Evolutionary conservation across 23 red algal genomes (phyloP).

Genomic region (Gracilaria domingensis): DNA sequence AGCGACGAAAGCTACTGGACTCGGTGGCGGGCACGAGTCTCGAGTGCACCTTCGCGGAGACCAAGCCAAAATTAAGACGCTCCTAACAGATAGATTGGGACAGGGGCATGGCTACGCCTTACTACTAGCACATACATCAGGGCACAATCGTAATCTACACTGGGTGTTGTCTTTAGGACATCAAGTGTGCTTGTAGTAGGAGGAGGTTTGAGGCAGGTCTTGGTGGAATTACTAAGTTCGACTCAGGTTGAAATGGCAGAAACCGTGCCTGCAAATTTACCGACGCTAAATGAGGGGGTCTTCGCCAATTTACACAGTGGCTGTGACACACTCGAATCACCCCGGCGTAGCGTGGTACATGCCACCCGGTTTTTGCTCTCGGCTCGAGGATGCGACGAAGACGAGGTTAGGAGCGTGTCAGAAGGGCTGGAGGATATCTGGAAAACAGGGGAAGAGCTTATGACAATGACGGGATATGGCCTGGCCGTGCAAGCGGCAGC

Average conservation of each 20-base stretch:
- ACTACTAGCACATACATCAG: slow-evolving; percentile 84
- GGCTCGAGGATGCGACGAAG: slow-evolving; percentile 78
- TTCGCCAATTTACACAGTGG: slow-evolving; percentile 74
- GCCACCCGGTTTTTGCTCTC: slow-evolving; percentile 69
- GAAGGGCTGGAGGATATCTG: slow-evolving; percentile 79
- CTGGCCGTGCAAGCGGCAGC: slow-evolving; percentile 69
- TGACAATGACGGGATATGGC: slow-evolving; percentile 83
- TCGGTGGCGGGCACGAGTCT: background rate
- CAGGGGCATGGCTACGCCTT: slow-evolving; percentile 47
- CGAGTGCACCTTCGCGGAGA: background rate
- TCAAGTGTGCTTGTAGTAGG: slow-evolving; percentile 79
- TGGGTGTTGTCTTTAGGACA: slow-evolving; percentile 60
- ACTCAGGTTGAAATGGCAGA: slow-evolving; percentile 74
- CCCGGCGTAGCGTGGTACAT: slow-evolving; percentile 53
- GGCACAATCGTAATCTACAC: slow-evolving; percentile 74
- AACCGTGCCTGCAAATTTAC: slow-evolving; percentile 81
- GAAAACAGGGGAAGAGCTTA: slow-evolving; percentile 39
- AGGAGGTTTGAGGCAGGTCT: slow-evolving; percentile 73
- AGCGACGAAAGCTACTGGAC: background rate
- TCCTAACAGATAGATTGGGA: background rate
- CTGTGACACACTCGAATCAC: slow-evolving; percentile 54
- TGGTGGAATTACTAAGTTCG: slow-evolving; percentile 87
- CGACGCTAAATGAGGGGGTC: slow-evolving; percentile 70
- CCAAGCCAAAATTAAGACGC: background rate
- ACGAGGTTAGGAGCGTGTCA: slow-evolving; percentile 28